These are phyloP conservation scores for Ganoderma multipileum DNA, from an alignment of 1,284 basidiomycete species.

Conservation along the genomic window DNA sequence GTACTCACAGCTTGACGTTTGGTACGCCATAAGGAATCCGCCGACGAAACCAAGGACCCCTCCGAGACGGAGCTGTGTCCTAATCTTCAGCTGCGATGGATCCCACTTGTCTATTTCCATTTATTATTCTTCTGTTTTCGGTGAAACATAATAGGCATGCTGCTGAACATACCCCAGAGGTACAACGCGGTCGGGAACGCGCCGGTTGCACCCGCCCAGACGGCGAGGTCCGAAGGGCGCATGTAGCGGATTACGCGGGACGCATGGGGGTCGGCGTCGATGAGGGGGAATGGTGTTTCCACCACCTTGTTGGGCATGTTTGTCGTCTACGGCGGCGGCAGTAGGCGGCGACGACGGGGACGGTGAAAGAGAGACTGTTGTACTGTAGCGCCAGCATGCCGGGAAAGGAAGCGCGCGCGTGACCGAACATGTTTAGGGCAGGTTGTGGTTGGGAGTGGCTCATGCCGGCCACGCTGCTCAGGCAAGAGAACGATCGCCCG, in stretches of 20 bases:
- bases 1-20: slow-evolving; percentile 82
- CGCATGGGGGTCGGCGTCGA: slow-evolving; percentile 94
- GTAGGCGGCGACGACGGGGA: slow-evolving; percentile 21
- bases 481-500: slow-evolving; percentile 20
- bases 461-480: slow-evolving; percentile 24
- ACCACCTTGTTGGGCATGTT: slow-evolving; percentile 76
- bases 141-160: not conserved
- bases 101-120: slow-evolving; percentile 52
- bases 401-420: slow-evolving; percentile 26
- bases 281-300: slow-evolving; percentile 80
- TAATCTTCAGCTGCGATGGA: slow-evolving; percentile 48
- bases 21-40: slow-evolving; percentile 95
- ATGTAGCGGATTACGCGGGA: slow-evolving; percentile 90
- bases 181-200: slow-evolving; percentile 81
- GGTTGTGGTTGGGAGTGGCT: slow-evolving; percentile 21
- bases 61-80: slow-evolving; percentile 50
- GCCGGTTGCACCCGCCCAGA: slow-evolving; percentile 84
- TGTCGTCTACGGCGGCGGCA: slow-evolving; percentile 37
- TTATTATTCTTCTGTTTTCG: not conserved
- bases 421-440: slow-evolving; percentile 35
- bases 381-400: slow-evolving; percentile 18
- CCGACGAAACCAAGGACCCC: slow-evolving; percentile 77
- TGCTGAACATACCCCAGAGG: slow-evolving; percentile 69
- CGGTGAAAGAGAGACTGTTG: slow-evolving; percentile 19
- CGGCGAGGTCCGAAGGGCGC: slow-evolving; percentile 86